phyloP scores from a whole-genome alignment of 371 early-diverging fungal genomes.

The Nematocida sp. region DNA sequence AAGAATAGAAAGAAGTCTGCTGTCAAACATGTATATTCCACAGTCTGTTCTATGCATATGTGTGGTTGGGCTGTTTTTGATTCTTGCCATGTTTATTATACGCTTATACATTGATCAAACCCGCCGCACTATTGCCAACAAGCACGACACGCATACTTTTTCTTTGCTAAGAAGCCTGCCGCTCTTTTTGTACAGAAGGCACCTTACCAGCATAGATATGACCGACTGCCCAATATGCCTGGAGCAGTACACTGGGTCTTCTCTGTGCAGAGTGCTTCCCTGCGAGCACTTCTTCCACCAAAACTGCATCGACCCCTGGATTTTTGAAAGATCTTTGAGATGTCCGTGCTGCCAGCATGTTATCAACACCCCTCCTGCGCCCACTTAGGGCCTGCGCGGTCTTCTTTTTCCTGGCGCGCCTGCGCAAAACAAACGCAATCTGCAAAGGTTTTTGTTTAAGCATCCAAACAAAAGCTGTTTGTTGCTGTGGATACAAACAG shows the following conservation, averaged over 20 bases:
- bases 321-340: slow-evolving; percentile 70
- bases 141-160: too few species aligned
- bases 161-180: too few species aligned
- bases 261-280: slow-evolving; percentile 71
- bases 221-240: slow-evolving; percentile 80
- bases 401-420: not conserved
- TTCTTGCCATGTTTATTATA: too few species aligned
- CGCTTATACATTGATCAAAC: too few species aligned
- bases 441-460: not conserved
- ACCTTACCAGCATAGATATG: not conserved
- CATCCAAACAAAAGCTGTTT: not conserved
- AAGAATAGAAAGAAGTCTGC: too few species aligned
- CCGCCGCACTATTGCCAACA: too few species aligned
- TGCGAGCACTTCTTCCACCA: slow-evolving; percentile 83
- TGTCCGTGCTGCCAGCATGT: slow-evolving; percentile 74
- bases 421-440: too few species aligned
- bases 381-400: not conserved
- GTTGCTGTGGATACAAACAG: not conserved
- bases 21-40: too few species aligned
- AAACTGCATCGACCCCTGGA: slow-evolving; percentile 81
- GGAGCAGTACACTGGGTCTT: slow-evolving; percentile 73
- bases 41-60: too few species aligned
- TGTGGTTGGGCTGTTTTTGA: too few species aligned
- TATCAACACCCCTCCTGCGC: not conserved
- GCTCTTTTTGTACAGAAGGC: too few species aligned